A percentile compares a stretch with the other conserved stretches of the same genome.
Evolutionary conservation across 2,329 filamentous ascomycete species (phyloP).

Genomic region (Phaeosphaeria sp.): DNA sequence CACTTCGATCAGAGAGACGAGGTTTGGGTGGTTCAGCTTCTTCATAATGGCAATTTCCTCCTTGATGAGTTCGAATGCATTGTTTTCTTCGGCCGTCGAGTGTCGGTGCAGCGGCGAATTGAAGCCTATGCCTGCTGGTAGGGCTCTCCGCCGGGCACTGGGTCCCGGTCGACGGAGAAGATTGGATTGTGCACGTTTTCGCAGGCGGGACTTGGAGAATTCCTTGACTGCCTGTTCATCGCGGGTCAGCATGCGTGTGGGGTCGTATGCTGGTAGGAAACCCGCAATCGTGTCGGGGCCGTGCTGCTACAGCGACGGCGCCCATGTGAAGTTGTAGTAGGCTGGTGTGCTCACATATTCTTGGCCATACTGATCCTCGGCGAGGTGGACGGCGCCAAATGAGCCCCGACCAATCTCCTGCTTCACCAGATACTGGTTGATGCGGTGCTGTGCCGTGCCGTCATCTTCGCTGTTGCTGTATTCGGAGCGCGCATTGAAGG

Average conservation of each 20-base stretch:
- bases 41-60: conserved; percentile 99
- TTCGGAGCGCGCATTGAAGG: conserved; percentile 85
- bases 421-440: conserved; percentile 94
- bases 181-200: conserved; percentile 89
- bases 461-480: conserved; percentile 86
- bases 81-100: conserved; percentile 65
- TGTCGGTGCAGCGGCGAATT: conserved; percentile 70
- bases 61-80: conserved; percentile 84
- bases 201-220: conserved; percentile 90
- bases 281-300: conserved; percentile 29
- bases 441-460: conserved; percentile 78
- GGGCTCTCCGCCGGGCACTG: conserved; percentile 61
- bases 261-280: conserved; percentile 21
- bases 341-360: conserved; percentile 77
- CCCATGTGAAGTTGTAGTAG: conserved; percentile 8
- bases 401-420: conserved; percentile 97
- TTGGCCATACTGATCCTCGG: conserved; percentile 84
- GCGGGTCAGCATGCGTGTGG: conserved; percentile 37
- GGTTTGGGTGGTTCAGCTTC: conserved; percentile 91
- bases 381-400: conserved; percentile 91
- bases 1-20: conserved; percentile 93
- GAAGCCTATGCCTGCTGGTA: conserved; percentile 61
- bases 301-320: background rate
- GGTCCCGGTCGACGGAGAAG: conserved; percentile 69
- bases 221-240: conserved; percentile 84